Base-by-base conservation (phyloP, 179 eudicot genomes). In the Monotropa hypopitys region DNA sequence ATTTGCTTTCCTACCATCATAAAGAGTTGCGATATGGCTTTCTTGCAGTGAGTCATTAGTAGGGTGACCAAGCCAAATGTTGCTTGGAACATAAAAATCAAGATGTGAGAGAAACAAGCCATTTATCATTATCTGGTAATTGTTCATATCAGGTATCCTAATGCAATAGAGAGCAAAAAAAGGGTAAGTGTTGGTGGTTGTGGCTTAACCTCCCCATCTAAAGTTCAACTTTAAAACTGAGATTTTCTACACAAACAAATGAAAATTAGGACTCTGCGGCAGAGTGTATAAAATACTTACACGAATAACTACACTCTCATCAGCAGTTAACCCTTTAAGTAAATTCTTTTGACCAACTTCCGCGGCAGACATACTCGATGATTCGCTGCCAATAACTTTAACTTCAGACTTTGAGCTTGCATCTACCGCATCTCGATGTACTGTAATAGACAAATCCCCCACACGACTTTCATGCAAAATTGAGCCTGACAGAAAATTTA, bases 261-360 rank as follows among this genome's bases (percentile, higher is more conserved):
- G 28, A 51, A 32, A 49, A 66, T 76, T 62, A 61, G 42, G n/a
- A 65, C 32, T 12, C 7, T 67, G 35, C 53, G 66, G 49, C 21
- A 45, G 43, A 28, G 16, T 6, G 46, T 28, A 32, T 23, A 20
- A 47, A 75, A 5, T 70, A 86, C 97, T 85, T 77, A 94, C 98
- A 63, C 84, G 93, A 77, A 93, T 89, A 68, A 93, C 90, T 80
- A 90, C 98, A 87, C 92, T 95, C 88, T 95, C 99, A 85, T 95
- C 97, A 26, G 99, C 97, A 78, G 95, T 95, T 78, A 95, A 81
- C 78, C 99, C 99, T 83, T 95, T 95, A 81, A 95, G 82, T 83
- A 95, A 84, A 80, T 87, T 95, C 81, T 82, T 85, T 80, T 78
- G 86, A 77, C 84, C 80, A 84, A 84, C 82, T 66, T 86, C 91